phyloP scores from a whole-genome alignment of 2,329 filamentous ascomycete species.

The Fusarium vanettenii region DNA sequence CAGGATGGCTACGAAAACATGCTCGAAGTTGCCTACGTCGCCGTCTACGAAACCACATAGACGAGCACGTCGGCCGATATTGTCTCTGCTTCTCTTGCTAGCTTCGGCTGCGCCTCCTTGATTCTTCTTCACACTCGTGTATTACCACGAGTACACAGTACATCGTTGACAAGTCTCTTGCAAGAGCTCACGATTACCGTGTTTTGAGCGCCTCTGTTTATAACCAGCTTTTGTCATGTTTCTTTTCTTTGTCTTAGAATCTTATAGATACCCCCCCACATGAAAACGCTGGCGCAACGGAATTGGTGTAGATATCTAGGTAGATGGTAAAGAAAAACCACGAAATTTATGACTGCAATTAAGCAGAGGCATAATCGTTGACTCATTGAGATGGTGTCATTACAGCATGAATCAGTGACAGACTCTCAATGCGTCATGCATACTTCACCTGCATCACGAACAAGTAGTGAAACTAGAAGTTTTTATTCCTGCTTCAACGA shows the following conservation, averaged over 20 bases:
- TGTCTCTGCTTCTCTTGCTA: not conserved
- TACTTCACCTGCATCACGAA: not conserved
- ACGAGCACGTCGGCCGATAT: not conserved
- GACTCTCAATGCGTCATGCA: not conserved
- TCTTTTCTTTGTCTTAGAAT: slow-evolving; percentile 2
- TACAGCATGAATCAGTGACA: not conserved
- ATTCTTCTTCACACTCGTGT: not conserved
- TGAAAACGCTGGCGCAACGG: not conserved
- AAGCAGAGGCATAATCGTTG: not conserved
- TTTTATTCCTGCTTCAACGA: slow-evolving; percentile 21
- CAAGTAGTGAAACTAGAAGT: slow-evolving; percentile 11
- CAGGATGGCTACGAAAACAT: slow-evolving; percentile 52
- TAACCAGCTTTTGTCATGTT: slow-evolving; percentile 16
- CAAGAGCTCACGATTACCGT: slow-evolving; percentile 2
- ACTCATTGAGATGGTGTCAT: not conserved
- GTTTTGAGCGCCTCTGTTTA: not conserved
- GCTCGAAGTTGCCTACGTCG: slow-evolving; percentile 56
- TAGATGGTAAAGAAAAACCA: slow-evolving; percentile 23
- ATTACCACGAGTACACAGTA: not conserved
- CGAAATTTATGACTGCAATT: slow-evolving; percentile 19
- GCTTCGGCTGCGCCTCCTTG: not conserved
- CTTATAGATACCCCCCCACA: slow-evolving; percentile 13
- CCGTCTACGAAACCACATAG: slow-evolving; percentile 50
- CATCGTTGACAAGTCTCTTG: not conserved
- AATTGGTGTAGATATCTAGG: slow-evolving; percentile 19